Percentiles rank a stretch among this genome's conserved stretches.
phyloP scores from a whole-genome alignment of 345 rosid species.

The Ceriops zippeliana region DNA sequence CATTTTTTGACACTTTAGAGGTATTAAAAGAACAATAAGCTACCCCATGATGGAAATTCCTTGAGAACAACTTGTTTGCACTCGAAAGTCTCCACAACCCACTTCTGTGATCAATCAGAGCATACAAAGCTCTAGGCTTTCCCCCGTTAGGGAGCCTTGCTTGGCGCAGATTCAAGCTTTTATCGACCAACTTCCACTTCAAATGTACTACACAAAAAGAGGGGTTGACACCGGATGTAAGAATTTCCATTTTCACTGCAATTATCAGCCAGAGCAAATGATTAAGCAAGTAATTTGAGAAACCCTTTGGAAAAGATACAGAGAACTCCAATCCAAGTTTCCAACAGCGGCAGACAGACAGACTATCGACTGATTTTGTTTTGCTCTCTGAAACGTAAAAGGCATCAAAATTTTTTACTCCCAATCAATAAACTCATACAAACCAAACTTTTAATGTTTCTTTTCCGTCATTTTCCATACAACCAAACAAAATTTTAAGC shows the following conservation, averaged over 20 bases:
- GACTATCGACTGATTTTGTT: not conserved
- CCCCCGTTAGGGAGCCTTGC: conserved; percentile 20
- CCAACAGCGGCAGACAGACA: not conserved
- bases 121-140: conserved; percentile 20
- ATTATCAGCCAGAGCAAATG: conserved; percentile 16
- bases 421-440: not conserved
- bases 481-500: conserved; percentile 5
- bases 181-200: conserved; percentile 29
- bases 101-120: conserved; percentile 21
- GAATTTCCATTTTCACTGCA: conserved; percentile 64
- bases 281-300: conserved; percentile 3
- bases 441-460: not conserved
- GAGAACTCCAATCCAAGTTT: not conserved
- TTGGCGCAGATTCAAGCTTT: conserved; percentile 25
- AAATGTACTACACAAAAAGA: conserved; percentile 28
- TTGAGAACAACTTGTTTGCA: conserved; percentile 9
- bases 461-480: not conserved
- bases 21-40: conserved; percentile 15
- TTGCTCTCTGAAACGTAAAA: not conserved
- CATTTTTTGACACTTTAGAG: conserved; percentile 20
- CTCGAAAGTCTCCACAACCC: conserved; percentile 25
- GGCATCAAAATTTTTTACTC: not conserved
- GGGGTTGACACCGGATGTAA: conserved; percentile 42
- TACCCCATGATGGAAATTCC: conserved; percentile 13
- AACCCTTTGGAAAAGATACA: not conserved